Percentiles rank a stretch among this genome's conserved stretches.
These are phyloP conservation scores for Leccinum pellstonianum DNA, from an alignment of 768 basidiomycete species.

Conservation along the genomic window DNA sequence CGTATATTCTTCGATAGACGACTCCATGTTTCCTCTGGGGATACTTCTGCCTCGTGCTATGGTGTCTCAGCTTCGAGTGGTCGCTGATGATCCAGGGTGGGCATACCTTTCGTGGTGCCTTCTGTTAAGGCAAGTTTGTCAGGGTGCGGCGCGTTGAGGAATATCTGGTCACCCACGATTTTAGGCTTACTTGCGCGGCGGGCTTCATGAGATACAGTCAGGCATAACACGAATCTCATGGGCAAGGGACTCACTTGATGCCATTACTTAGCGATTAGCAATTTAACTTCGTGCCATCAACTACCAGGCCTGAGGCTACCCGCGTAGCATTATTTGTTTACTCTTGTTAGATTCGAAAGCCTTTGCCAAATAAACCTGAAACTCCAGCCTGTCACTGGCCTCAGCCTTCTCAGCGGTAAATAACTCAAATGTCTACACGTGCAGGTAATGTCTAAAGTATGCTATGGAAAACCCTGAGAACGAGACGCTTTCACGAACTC, in stretches of 20 bases:
- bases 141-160: conserved; percentile 19
- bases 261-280: conserved; percentile 22
- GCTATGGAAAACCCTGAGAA: conserved; percentile 49
- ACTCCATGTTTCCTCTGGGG: conserved; percentile 82
- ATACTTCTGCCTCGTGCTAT: conserved; percentile 72
- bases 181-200: conserved; percentile 38
- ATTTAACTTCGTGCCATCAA: conserved; percentile 18
- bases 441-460: conserved; percentile 10
- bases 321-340: conserved; percentile 29
- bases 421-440: not conserved
- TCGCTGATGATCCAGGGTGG: not conserved
- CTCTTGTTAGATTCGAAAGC: conserved; percentile 34
- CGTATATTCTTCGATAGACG: conserved; percentile 81
- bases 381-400: not conserved
- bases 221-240: not conserved
- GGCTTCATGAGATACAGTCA: conserved; percentile 21
- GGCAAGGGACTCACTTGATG: conserved; percentile 27
- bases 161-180: conserved; percentile 39
- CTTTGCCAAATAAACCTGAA: conserved; percentile 29
- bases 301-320: not conserved
- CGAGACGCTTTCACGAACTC: conserved; percentile 79
- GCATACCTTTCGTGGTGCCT: conserved; percentile 47
- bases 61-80: conserved; percentile 4
- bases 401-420: not conserved
- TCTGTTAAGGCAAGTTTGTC: conserved; percentile 32